These are phyloP conservation scores for Phytophthora fragariaefolia DNA, from an alignment of 352 stramenopile species.

Conservation along the genomic window DNA sequence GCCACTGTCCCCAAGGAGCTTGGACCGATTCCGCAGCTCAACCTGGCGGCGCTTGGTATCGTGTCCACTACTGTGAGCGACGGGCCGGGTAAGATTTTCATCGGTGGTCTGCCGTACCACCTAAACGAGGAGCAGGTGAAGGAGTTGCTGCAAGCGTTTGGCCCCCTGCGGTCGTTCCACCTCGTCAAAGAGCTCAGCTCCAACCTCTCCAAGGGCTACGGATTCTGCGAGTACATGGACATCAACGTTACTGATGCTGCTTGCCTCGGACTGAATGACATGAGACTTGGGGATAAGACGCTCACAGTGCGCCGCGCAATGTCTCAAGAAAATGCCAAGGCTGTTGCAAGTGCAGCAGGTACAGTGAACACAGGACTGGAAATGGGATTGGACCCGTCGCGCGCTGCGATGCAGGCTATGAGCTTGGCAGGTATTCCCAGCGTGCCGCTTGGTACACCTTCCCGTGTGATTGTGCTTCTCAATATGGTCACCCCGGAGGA, in stretches of 20 bases:
- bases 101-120: constrained; percentile 97
- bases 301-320: constrained; percentile 91
- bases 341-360: constrained; percentile 62
- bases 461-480: constrained; percentile 93
- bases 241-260: constrained; percentile 91
- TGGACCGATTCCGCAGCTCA: constrained; percentile 88
- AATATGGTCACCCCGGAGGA: constrained; percentile 99
- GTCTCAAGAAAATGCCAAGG: constrained; percentile 76
- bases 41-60: constrained; percentile 93
- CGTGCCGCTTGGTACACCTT: constrained; percentile 65
- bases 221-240: constrained; percentile 98
- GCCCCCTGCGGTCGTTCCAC: constrained; percentile 95
- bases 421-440: constrained; percentile 64
- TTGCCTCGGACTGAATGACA: constrained; percentile 95
- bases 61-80: constrained; percentile 95
- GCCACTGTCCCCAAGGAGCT: constrained; percentile 85
- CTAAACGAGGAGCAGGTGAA: constrained; percentile 95
- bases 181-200: constrained; percentile 94
- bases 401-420: constrained; percentile 73
- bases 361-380: constrained; percentile 73
- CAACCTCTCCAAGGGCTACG: constrained; percentile 96
- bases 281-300: constrained; percentile 93
- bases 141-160: constrained; percentile 96
- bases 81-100: constrained; percentile 99
- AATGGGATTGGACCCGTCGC: constrained; percentile 74